These are phyloP conservation scores for Leishmania aethiopica DNA, from an alignment of 208 protist species.

Conservation along the genomic window DNA sequence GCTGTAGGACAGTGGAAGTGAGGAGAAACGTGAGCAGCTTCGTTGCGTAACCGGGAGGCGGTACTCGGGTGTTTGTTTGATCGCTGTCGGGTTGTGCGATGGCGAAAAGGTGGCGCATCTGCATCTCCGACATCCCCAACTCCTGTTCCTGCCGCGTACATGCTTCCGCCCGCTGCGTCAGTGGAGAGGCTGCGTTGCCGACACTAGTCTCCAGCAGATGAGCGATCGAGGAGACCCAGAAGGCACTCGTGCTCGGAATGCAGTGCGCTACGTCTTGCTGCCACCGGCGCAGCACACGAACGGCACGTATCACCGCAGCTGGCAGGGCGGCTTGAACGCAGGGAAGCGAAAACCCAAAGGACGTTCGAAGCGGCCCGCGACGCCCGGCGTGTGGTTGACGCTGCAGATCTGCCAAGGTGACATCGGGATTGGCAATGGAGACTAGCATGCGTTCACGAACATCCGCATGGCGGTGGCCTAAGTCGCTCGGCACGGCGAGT, in stretches of 20 bases:
- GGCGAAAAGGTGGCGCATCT: conserved; percentile 10
- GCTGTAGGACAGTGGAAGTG: neutral
- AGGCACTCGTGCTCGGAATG: conserved; percentile 35
- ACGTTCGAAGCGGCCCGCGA: conserved; percentile 47
- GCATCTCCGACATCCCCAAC: neutral
- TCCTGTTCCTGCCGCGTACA: conserved; percentile 1
- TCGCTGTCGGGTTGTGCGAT: neutral
- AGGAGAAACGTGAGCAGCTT: conserved; percentile 5
- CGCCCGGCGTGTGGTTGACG: conserved; percentile 28
- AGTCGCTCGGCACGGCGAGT: conserved; percentile 6
- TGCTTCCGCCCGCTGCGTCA: neutral
- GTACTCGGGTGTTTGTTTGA: too few relatives aligned
- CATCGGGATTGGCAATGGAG: conserved; percentile 45
- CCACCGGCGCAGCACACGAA: conserved; percentile 47
- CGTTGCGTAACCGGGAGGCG: neutral
- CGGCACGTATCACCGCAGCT: conserved; percentile 33
- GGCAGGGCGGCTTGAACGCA: conserved; percentile 54
- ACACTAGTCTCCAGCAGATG: conserved; percentile 30
- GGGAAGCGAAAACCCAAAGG: conserved; percentile 64
- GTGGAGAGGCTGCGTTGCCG: neutral
- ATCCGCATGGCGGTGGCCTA: neutral
- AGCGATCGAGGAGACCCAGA: conserved; percentile 67
- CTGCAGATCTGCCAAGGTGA: conserved; percentile 36
- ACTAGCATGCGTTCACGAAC: conserved; percentile 42
- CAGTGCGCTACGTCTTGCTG: conserved; percentile 18